phyloP scores from a whole-genome alignment of 345 rosid genomes.

The Abelmoschus esculentus region DNA sequence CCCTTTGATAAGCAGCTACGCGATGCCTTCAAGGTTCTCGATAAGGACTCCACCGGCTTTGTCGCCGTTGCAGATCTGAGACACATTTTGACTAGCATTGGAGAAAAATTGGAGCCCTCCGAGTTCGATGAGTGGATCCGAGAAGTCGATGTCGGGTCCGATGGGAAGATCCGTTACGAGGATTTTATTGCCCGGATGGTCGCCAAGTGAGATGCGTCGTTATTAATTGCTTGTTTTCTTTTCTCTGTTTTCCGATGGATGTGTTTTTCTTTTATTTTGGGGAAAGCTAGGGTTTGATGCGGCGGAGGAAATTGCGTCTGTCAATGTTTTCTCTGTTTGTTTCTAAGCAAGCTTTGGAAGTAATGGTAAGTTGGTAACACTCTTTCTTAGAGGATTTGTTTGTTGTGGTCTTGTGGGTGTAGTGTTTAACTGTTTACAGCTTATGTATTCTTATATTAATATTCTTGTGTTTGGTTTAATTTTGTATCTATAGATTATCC shows the following conservation, averaged over 20 bases:
- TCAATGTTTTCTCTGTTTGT: not conserved
- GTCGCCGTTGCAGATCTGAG: too few relatives aligned
- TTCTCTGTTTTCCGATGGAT: too few relatives aligned
- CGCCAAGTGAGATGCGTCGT: conserved; percentile 53
- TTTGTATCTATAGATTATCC: not conserved
- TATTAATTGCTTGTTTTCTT: not conserved
- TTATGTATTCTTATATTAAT: not conserved
- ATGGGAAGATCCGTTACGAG: conserved; percentile 89
- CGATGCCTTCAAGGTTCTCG: too few relatives aligned
- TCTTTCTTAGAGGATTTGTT: conserved; percentile 4
- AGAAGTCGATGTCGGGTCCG: conserved; percentile 88
- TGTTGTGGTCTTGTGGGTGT: not conserved
- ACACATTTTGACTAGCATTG: conserved; percentile 84
- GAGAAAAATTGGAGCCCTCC: conserved; percentile 84
- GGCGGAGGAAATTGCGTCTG: not conserved
- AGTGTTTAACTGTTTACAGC: not conserved
- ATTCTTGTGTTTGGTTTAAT: conserved; percentile 8
- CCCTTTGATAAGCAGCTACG: too few relatives aligned
- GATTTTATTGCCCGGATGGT: conserved; percentile 96
- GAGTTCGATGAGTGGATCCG: conserved; percentile 99
- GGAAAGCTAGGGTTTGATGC: conserved; percentile 15
- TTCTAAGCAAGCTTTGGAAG: conserved; percentile 20
- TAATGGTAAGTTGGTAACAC: conserved; percentile 19
- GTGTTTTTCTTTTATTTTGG: not conserved
- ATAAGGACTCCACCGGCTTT: too few relatives aligned